A percentile compares a stretch with the other conserved stretches of the same genome.
Evolutionary conservation across 306 rosid genomes (phyloP).

Genomic region (Trifolium fragiferum): DNA sequence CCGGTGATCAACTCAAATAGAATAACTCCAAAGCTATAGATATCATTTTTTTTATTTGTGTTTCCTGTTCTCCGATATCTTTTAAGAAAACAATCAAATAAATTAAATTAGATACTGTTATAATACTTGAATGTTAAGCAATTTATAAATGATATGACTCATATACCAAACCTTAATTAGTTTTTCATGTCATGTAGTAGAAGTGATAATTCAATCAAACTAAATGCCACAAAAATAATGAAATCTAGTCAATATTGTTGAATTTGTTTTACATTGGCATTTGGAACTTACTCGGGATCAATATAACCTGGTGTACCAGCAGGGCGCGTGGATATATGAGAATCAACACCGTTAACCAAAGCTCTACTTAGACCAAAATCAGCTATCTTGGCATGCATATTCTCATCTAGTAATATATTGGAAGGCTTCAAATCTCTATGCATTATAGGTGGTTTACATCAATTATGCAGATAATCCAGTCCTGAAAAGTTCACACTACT

Average conservation of each 20-base stretch:
- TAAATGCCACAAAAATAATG: too few relatives aligned
- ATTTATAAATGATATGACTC: too few relatives aligned
- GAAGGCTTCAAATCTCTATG: conserved; percentile 65
- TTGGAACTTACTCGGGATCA: conserved; percentile 50
- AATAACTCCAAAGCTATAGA: conserved; percentile 43
- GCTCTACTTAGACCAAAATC: conserved; percentile 16
- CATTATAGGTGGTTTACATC: conserved; percentile 41
- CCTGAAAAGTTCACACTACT: conserved; percentile 39
- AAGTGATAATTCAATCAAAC: too few relatives aligned
- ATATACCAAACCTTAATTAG: too few relatives aligned
- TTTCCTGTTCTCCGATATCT: conserved; percentile 33
- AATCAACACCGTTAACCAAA: conserved; percentile 2
- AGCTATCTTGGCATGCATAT: conserved; percentile 49
- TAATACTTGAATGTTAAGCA: too few relatives aligned
- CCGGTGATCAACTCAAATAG: conserved; percentile 48
- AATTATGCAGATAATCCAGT: conserved; percentile 52
- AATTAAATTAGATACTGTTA: too few relatives aligned
- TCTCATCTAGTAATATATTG: conserved; percentile 53
- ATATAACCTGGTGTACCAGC: conserved; percentile 56
- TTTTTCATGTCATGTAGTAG: too few relatives aligned
- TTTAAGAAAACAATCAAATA: too few relatives aligned
- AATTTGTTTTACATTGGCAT: too few relatives aligned
- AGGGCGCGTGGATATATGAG: conserved; percentile 27
- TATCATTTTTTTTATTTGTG: conserved; percentile 36
- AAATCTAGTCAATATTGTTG: too few relatives aligned